Conservation (phyloP, 2,329 filamentous ascomycete species). For the Epichloe sylvatica region DNA sequence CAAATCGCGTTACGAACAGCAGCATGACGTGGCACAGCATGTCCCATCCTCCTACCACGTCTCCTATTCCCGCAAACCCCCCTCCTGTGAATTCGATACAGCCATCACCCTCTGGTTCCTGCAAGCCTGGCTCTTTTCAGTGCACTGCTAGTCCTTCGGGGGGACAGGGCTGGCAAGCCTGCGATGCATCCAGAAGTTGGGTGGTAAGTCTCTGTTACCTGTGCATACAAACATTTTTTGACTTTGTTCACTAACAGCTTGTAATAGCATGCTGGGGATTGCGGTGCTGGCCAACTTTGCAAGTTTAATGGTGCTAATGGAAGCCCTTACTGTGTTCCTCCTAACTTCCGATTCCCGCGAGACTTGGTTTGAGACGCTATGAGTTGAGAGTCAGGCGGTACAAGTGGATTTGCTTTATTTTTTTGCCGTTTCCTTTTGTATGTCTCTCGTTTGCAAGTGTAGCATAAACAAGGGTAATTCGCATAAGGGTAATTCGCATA, state of each 20-base stretch:
- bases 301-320: conserved; percentile 1
- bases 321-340: conserved; percentile 2
- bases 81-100: neutral
- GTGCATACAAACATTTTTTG: neutral
- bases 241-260: neutral
- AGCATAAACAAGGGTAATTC: too few relatives aligned
- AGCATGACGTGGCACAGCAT: neutral
- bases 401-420: too few relatives aligned
- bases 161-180: conserved; percentile 2
- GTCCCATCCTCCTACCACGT: neutral
- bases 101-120: neutral
- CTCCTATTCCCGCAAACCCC: neutral
- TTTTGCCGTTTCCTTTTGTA: too few relatives aligned
- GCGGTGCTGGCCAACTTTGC: neutral
- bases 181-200: conserved; percentile 1
- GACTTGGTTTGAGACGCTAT: too few relatives aligned
- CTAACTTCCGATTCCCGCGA: neutral
- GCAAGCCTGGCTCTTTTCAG: neutral
- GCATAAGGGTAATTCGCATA: too few relatives aligned
- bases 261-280: conserved; percentile 1
- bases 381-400: too few relatives aligned
- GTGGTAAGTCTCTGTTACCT: neutral
- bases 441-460: too few relatives aligned
- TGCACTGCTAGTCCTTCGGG: neutral
- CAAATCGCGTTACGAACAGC: neutral